Conservation (phyloP, 1,284 basidiomycete genomes). For the Rhodotorula mucilaginosa region DNA sequence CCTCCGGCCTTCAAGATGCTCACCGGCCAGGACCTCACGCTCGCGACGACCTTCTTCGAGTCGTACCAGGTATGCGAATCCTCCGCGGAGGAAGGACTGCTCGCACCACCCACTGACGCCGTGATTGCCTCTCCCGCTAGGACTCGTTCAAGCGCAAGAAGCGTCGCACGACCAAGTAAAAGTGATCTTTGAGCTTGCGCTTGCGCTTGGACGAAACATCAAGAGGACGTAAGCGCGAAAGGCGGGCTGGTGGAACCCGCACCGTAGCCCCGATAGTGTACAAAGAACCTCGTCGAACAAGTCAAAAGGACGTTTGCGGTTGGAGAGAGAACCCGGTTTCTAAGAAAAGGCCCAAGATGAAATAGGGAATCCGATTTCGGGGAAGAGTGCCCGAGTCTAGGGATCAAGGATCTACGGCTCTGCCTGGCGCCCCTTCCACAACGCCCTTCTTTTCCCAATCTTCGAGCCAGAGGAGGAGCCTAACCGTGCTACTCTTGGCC, state of each 20-base stretch:
- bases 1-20: slow-evolving; percentile 2
- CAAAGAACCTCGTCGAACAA: neutral
- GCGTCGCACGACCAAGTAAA: slow-evolving; percentile 3
- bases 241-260: neutral
- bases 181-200: neutral
- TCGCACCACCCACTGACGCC: neutral
- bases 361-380: too few relatives aligned
- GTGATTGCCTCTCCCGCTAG: neutral
- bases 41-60: slow-evolving; percentile 8
- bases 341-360: neutral
- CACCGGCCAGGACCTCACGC: slow-evolving; percentile 7
- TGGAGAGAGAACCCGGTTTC: too few relatives aligned
- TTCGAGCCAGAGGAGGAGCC: slow-evolving; percentile 47
- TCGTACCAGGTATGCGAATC: neutral
- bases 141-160: slow-evolving; percentile 17
- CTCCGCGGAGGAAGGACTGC: neutral
- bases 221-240: too few relatives aligned
- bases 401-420: slow-evolving; percentile 32
- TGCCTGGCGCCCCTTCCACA: slow-evolving; percentile 20
- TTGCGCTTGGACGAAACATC: neutral
- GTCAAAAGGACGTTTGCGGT: too few relatives aligned
- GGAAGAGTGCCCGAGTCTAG: neutral
- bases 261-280: neutral
- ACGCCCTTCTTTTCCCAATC: slow-evolving; percentile 45
- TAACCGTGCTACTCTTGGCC: slow-evolving; percentile 34